phyloP scores from a whole-genome alignment of 208 protist genomes.

The Naegleria gruberi region DNA sequence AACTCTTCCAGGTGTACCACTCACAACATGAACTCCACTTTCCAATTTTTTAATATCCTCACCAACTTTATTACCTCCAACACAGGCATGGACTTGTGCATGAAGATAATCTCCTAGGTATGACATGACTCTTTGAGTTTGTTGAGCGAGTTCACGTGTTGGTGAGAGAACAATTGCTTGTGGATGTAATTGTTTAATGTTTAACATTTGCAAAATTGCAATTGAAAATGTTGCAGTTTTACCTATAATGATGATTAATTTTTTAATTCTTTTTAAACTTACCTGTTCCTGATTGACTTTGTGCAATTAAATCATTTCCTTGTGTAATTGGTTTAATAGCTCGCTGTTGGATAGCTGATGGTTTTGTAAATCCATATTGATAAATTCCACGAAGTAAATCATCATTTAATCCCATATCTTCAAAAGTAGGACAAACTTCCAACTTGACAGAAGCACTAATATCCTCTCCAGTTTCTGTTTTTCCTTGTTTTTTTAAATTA shows the following conservation, averaged over 20 bases:
- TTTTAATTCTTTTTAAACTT: constrained; percentile 72
- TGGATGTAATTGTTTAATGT: constrained; percentile 27
- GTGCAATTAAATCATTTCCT: constrained; percentile 88
- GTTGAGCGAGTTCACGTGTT: constrained; percentile 92
- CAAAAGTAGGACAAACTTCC: constrained; percentile 48
- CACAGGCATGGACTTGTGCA: constrained; percentile 67
- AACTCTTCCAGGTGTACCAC: constrained; percentile 95
- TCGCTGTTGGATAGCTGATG: constrained; percentile 95
- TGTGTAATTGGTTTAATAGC: constrained; percentile 82
- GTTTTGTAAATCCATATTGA: constrained; percentile 90
- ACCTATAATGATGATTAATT: constrained; percentile 86
- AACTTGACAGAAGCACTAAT: neutral
- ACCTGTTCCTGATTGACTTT: constrained; percentile 77
- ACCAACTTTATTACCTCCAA: constrained; percentile 81
- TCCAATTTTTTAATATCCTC: constrained; percentile 81
- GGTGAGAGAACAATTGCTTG: constrained; percentile 94
- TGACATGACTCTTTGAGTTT: constrained; percentile 81
- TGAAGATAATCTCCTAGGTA: constrained; percentile 71
- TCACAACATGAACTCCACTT: constrained; percentile 82
- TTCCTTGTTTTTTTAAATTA: neutral
- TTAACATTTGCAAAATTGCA: constrained; percentile 60
- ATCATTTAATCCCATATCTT: constrained; percentile 67
- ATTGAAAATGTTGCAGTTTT: constrained; percentile 88
- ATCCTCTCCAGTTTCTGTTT: neutral
- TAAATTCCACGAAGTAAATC: constrained; percentile 91